These are phyloP conservation scores for Parathielavia hyrcaniae DNA, from an alignment of 495 filamentous ascomycete genomes.

Conservation along the genomic window DNA sequence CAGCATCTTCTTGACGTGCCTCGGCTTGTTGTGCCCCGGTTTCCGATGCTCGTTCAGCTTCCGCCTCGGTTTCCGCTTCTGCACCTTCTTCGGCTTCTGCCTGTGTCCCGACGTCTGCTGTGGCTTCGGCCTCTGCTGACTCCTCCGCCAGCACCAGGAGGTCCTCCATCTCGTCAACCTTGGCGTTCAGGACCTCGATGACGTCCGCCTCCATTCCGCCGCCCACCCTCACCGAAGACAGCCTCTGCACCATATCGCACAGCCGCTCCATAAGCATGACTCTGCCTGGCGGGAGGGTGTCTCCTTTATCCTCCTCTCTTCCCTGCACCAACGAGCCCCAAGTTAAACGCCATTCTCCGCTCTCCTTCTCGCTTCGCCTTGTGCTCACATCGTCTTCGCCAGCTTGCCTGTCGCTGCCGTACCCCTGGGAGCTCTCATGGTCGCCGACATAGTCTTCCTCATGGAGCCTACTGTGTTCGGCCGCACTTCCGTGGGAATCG, in stretches of 20 bases:
- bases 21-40: no score
- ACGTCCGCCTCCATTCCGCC: conserved; percentile 25
- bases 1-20: neutral
- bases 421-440: neutral
- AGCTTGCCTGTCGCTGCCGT: neutral
- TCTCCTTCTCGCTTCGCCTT: neutral
- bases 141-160: conserved; percentile 22
- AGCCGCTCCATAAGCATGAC: conserved; percentile 42
- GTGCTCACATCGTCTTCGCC: neutral
- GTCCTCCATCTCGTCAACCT: conserved; percentile 45
- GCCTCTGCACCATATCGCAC: conserved; percentile 38
- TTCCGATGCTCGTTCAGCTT: neutral
- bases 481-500: neutral
- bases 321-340: conserved; percentile 6
- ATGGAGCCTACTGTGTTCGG: neutral
- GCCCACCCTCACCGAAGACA: conserved; percentile 25
- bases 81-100: neutral
- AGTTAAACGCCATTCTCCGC: conserved; percentile 8
- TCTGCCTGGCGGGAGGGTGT: conserved; percentile 39
- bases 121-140: conserved; percentile 11
- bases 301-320: conserved; percentile 8
- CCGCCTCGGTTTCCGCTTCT: neutral
- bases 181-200: conserved; percentile 35
- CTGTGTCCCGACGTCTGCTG: neutral
- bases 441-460: neutral